Percentiles rank a stretch among this genome's conserved stretches.
These are phyloP conservation scores for Coniella lustricola DNA, from an alignment of 2,329 filamentous ascomycete species.

Conservation along the genomic window DNA sequence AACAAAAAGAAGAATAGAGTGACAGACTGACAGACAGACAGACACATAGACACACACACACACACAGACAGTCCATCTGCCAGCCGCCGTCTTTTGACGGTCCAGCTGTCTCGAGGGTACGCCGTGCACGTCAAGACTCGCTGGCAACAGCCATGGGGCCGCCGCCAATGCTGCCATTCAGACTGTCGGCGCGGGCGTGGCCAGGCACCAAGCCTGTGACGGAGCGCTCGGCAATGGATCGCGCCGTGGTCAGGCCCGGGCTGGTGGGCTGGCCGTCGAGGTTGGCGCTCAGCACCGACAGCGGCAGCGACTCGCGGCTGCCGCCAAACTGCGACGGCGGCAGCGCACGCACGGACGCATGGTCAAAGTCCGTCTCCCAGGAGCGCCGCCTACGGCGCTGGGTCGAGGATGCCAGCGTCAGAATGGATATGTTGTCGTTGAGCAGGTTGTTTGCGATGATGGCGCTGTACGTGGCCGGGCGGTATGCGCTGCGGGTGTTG, in stretches of 20 bases:
- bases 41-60: slow-evolving; percentile 2
- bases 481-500: slow-evolving; percentile 28
- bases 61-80: too few relatives aligned
- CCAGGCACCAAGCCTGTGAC: slow-evolving; percentile 65
- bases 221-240: slow-evolving; percentile 23
- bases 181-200: slow-evolving; percentile 75
- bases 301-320: slow-evolving; percentile 69
- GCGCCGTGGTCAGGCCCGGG: slow-evolving; percentile 47
- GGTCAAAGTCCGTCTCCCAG: slow-evolving; percentile 62
- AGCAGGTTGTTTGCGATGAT: slow-evolving; percentile 76
- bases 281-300: slow-evolving; percentile 71
- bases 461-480: slow-evolving; percentile 66
- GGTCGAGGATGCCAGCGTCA: slow-evolving; percentile 76
- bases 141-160: slow-evolving; percentile 57
- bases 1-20: not conserved
- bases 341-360: slow-evolving; percentile 73
- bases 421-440: slow-evolving; percentile 78
- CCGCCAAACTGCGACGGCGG: slow-evolving; percentile 78
- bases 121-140: slow-evolving; percentile 14
- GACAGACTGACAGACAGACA: not conserved
- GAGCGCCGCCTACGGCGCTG: slow-evolving; percentile 71
- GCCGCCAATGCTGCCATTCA: slow-evolving; percentile 65
- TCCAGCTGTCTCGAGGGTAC: too few relatives aligned
- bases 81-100: too few relatives aligned
- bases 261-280: slow-evolving; percentile 44